Evolutionary conservation across 805 yeast genomes (phyloP).

Genomic region (Metschnikowia gelsemii): DNA sequence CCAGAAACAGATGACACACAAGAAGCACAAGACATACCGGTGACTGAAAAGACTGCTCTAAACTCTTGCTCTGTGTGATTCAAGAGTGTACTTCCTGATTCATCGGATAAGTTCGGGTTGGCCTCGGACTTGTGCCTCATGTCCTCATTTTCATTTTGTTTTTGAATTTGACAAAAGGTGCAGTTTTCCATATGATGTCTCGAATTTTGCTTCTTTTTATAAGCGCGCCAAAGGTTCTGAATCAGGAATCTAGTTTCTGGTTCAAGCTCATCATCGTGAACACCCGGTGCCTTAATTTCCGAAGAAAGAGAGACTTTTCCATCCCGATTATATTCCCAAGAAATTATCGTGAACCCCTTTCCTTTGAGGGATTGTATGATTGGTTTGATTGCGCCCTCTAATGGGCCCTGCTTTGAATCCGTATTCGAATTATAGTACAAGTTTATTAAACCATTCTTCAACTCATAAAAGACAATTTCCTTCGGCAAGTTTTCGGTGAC

Average conservation of each 20-base stretch:
- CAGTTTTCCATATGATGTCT: slow-evolving; percentile 44
- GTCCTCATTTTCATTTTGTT: slow-evolving; percentile 2
- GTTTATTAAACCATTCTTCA: slow-evolving; percentile 28
- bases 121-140: neutral
- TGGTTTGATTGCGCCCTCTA: slow-evolving; percentile 23
- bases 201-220: slow-evolving; percentile 18
- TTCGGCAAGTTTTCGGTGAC: slow-evolving; percentile 8
- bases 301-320: slow-evolving; percentile 16
- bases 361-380: slow-evolving; percentile 28
- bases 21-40: slow-evolving; percentile 45
- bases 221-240: slow-evolving; percentile 17
- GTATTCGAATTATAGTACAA: slow-evolving; percentile 22
- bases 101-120: neutral
- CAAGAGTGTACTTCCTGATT: slow-evolving; percentile 5
- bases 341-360: slow-evolving; percentile 38
- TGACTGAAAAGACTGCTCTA: slow-evolving; percentile 53
- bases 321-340: slow-evolving; percentile 33
- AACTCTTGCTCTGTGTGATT: slow-evolving; percentile 22
- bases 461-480: slow-evolving; percentile 19
- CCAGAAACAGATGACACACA: slow-evolving; percentile 34
- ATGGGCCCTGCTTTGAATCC: slow-evolving; percentile 10
- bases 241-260: neutral
- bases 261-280: slow-evolving; percentile 7
- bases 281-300: slow-evolving; percentile 8
- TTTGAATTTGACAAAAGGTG: slow-evolving; percentile 36